These are phyloP conservation scores for Ceratocystis lukuohia DNA, from an alignment of 2,329 filamentous ascomycete species.

Conservation along the genomic window DNA sequence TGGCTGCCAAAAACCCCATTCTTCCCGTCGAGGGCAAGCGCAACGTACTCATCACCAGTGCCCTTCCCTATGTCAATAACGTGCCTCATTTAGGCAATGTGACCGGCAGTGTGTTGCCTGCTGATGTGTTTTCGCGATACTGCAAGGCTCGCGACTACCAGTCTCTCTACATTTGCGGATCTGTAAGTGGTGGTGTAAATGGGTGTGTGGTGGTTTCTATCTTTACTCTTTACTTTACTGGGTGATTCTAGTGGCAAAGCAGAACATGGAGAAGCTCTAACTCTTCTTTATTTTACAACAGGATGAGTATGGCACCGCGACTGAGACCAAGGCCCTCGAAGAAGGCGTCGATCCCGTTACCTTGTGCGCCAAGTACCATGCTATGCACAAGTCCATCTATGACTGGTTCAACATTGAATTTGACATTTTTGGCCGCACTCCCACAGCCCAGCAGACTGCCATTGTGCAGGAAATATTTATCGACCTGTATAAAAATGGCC, in stretches of 20 bases:
- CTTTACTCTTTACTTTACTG: neutral
- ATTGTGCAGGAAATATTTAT: slow-evolving; percentile 88
- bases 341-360: slow-evolving; percentile 69
- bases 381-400: slow-evolving; percentile 80
- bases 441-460: slow-evolving; percentile 74
- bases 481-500: slow-evolving; percentile 78
- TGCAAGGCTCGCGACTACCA: slow-evolving; percentile 66
- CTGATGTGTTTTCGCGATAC: slow-evolving; percentile 74
- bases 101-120: slow-evolving; percentile 73
- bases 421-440: slow-evolving; percentile 88
- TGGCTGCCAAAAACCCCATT: slow-evolving; percentile 30
- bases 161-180: slow-evolving; percentile 73
- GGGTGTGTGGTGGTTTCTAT: neutral
- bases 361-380: slow-evolving; percentile 86
- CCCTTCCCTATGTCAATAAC: slow-evolving; percentile 67
- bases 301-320: slow-evolving; percentile 92
- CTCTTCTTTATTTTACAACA: slow-evolving; percentile 29
- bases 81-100: slow-evolving; percentile 81
- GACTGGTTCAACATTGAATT: slow-evolving; percentile 94
- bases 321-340: slow-evolving; percentile 88
- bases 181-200: slow-evolving; percentile 22
- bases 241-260: neutral
- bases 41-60: slow-evolving; percentile 83
- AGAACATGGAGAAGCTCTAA: neutral
- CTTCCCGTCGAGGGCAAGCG: slow-evolving; percentile 59